Evolutionary conservation across 441 rosid species (phyloP), one percentile per base, ranked within the genome.

Genomic region (Mallotus repandus): DNA sequence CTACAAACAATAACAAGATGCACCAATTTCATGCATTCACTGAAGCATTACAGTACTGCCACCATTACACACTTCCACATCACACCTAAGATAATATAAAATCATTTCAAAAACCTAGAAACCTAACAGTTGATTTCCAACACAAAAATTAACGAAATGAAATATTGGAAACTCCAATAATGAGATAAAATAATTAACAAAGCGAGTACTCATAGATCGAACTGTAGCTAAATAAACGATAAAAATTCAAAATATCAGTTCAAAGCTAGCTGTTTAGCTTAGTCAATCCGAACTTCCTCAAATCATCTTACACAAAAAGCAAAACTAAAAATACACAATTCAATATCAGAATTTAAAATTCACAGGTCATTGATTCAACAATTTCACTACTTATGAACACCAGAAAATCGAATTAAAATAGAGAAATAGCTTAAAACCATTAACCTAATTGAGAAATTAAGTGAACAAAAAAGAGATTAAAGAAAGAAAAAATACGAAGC

Each of bases 131-230:
- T 10, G 66, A 21, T 10, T 53, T 14, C 19, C 15, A 15, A 35
- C 29, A 59, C 32, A 4, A 70, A 69, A 25, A 9, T 48, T 38
- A 38, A 48, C 11, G 48, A 43, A 29, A 46, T 60, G 32, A 18
- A 70, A 58, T 70, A 45, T 57, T 15, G 46, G 32, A 70, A 70
- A 4, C 38, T 57, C 25, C 22, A 11, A 59, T 29, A 15, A 15
- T 46, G 53, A 60, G 7, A 43, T 6, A 43, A 43, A 19, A 62
- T 35, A 9, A 43, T 53, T 9, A 56, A 43, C 63, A 55, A 63
- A 59, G 71, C 38, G 25, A 53, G 59, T 18, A 50, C 74, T 76
- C 45, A 35, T 64, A 22, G 46, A 74, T 74, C 69, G 58, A 71
- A 68, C 63, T 29, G 18, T 16, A 60, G 63, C 59, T 18, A 43